phyloP scores from a whole-genome alignment of 2,329 filamentous ascomycete genomes.

The Fusarium pseudograminearum region DNA sequence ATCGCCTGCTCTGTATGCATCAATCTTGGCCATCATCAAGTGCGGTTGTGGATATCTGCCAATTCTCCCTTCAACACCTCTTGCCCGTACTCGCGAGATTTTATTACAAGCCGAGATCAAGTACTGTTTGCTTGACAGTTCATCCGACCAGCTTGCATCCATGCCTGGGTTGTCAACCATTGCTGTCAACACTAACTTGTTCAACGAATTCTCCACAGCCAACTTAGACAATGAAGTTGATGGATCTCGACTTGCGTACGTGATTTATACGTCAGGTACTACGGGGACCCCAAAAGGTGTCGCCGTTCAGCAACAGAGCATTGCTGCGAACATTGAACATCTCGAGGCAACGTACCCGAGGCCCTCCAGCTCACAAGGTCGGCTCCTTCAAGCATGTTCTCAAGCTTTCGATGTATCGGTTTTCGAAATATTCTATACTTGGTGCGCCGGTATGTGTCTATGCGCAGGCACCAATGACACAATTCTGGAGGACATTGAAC shows the following conservation, averaged over 20 bases:
- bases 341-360: constrained; percentile 75
- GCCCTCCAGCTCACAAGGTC: constrained; percentile 55
- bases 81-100: constrained; percentile 70
- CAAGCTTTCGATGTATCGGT: constrained; percentile 90
- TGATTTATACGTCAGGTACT: constrained; percentile 86
- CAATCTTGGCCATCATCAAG: constrained; percentile 81
- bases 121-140: constrained; percentile 59
- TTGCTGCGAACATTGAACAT: constrained; percentile 79
- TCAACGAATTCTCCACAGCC: constrained; percentile 48
- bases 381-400: constrained; percentile 85
- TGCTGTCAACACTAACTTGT: constrained; percentile 49
- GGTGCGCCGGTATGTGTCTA: constrained; percentile 81
- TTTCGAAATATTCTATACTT: constrained; percentile 90
- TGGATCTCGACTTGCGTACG: constrained; percentile 73
- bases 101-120: constrained; percentile 68
- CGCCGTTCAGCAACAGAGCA: constrained; percentile 79
- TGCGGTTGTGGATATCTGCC: constrained; percentile 84
- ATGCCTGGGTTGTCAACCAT: constrained; percentile 45
- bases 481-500: constrained; percentile 78
- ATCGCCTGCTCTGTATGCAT: constrained; percentile 76
- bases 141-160: constrained; percentile 28
- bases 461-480: constrained; percentile 81
- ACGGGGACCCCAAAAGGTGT: constrained; percentile 86
- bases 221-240: constrained; percentile 57
- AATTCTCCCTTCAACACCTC: constrained; percentile 77